A percentile compares a stretch with the other conserved stretches of the same genome.
Evolutionary conservation across 371 early-diverging fungal genomes (phyloP).

Genomic region (Sporodiniella umbellata): DNA sequence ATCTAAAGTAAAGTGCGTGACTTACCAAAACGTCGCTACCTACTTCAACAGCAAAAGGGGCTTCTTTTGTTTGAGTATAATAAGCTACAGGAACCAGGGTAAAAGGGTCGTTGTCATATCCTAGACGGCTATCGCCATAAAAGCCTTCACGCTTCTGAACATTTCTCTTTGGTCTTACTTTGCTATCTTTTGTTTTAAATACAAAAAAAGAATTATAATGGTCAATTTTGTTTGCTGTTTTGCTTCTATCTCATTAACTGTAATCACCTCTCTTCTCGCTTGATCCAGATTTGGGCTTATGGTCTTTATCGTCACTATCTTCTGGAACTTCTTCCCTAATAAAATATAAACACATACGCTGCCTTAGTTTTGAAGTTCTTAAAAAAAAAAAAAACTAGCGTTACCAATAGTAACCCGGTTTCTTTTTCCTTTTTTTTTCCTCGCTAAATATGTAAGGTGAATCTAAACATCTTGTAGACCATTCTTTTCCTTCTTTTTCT

Average conservation of each 20-base stretch:
- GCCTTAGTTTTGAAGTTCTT: too few species aligned
- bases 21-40: conserved; percentile 60
- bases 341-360: too few species aligned
- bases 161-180: conserved; percentile 26
- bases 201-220: too few species aligned
- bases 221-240: too few species aligned
- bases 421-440: conserved; percentile 12
- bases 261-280: not conserved
- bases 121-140: conserved; percentile 17
- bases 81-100: conserved; percentile 56
- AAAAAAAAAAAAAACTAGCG: too few species aligned
- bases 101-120: conserved; percentile 59
- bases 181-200: conserved; percentile 12
- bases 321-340: conserved; percentile 9
- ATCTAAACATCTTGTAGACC: too few species aligned
- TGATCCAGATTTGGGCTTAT: not conserved
- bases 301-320: conserved; percentile 4
- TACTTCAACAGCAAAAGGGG: conserved; percentile 60
- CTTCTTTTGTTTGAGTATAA: conserved; percentile 41
- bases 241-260: conserved; percentile 1
- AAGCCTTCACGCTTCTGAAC: conserved; percentile 27
- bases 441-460: too few species aligned
- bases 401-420: conserved; percentile 19
- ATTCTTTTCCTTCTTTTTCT: too few species aligned
- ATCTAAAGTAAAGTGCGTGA: too few species aligned